Evolutionary conservation across 371 early-diverging fungal genomes (phyloP).

Genomic region (Mortierella sp.): DNA sequence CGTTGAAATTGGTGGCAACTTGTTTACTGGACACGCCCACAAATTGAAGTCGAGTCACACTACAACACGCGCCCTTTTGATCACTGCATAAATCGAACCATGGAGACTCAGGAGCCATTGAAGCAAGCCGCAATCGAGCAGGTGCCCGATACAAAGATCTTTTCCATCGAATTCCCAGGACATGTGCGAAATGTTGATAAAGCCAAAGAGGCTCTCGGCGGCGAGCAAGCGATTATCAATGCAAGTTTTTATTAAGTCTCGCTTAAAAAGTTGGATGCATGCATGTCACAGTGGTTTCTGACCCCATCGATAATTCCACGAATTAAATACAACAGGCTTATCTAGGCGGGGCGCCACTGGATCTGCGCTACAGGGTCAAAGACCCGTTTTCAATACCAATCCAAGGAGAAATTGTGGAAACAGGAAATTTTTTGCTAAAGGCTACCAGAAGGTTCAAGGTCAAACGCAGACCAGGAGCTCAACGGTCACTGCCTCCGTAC

Average conservation of each 20-base stretch:
- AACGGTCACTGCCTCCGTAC: constrained; percentile 25
- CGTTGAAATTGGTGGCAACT: constrained; percentile 36
- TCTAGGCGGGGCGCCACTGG: constrained; percentile 44
- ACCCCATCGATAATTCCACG: too few species aligned
- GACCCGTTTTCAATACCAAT: constrained; percentile 52
- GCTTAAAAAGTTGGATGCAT: too few species aligned
- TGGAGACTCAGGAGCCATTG: not conserved
- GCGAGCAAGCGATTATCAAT: constrained; percentile 41
- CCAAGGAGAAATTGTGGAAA: constrained; percentile 39
- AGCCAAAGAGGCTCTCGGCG: constrained; percentile 38
- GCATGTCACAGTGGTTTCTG: too few species aligned
- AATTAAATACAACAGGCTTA: constrained; percentile 31
- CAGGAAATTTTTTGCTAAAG: constrained; percentile 39
- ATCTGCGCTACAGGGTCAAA: constrained; percentile 28
- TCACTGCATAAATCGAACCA: too few species aligned
- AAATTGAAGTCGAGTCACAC: not conserved
- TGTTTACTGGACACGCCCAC: constrained; percentile 7
- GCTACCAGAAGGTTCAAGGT: constrained; percentile 48
- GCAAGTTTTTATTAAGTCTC: constrained; percentile 17
- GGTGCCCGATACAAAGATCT: constrained; percentile 31
- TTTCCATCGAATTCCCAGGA: constrained; percentile 48
- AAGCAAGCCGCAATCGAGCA: constrained; percentile 9
- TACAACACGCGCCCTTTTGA: too few species aligned
- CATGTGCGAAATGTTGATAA: constrained; percentile 35
- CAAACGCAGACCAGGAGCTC: constrained; percentile 34